A percentile compares a stretch with the other conserved stretches of the same genome.
These are phyloP conservation scores for Vanrija sp. DNA, from an alignment of 1,284 basidiomycete genomes.

Conservation along the genomic window DNA sequence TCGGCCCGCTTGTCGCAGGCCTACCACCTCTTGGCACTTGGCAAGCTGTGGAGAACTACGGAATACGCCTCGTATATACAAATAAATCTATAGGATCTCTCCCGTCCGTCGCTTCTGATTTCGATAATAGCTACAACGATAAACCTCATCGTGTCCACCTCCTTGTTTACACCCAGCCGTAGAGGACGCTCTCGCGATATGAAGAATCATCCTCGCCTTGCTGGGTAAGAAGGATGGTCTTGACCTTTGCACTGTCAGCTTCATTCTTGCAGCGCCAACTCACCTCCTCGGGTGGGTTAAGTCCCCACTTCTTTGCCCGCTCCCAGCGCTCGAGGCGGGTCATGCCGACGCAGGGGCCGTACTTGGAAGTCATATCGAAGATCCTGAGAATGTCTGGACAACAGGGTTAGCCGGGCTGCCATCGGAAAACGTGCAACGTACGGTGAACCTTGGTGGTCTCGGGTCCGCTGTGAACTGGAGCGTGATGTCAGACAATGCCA, in stretches of 20 bases:
- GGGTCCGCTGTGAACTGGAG: constrained; percentile 38
- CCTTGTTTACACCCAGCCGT: constrained; percentile 31
- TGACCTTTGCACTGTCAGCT: constrained; percentile 55
- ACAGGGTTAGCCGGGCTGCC: constrained; percentile 8
- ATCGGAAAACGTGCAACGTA: constrained; percentile 18
- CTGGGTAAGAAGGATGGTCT: constrained; percentile 64
- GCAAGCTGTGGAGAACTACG: no score
- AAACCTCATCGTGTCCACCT: background rate
- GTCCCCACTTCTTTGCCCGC: constrained; percentile 70
- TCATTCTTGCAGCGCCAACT: constrained; percentile 21
- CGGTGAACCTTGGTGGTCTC: constrained; percentile 43
- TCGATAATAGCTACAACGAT: no score
- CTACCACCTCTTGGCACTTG: no score
- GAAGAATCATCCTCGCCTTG: constrained; percentile 54
- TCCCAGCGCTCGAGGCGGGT: constrained; percentile 83
- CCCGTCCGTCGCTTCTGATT: no score
- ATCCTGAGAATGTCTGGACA: constrained; percentile 67
- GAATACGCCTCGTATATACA: no score
- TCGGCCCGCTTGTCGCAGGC: no score
- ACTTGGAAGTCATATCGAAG: constrained; percentile 78
- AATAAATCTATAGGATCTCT: no score
- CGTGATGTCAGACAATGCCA: constrained; percentile 1
- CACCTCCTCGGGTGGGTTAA: constrained; percentile 80
- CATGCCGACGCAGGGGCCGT: constrained; percentile 80
- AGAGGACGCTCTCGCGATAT: constrained; percentile 56